Percentiles rank a stretch among this genome's conserved stretches.
phyloP scores from a whole-genome alignment of 805 yeast genomes.

The Candida hungchunana region DNA sequence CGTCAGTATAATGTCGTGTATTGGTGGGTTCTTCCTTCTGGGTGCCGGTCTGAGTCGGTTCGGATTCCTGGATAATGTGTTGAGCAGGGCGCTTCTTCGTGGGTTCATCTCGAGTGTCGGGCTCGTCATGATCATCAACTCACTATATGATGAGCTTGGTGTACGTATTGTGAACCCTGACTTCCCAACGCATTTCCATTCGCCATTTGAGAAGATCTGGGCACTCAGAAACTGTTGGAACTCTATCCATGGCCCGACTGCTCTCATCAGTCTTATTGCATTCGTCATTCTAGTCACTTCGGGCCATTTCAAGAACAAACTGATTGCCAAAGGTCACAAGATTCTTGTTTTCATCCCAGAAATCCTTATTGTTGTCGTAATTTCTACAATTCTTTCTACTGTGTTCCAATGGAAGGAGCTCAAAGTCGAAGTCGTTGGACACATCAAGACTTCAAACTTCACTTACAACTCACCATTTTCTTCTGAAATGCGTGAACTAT shows the following conservation, averaged over 20 bases:
- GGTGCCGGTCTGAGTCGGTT: constrained; percentile 76
- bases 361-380: constrained; percentile 64
- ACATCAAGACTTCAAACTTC: constrained; percentile 47
- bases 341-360: constrained; percentile 74
- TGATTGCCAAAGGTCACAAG: constrained; percentile 27
- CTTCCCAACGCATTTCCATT: constrained; percentile 52
- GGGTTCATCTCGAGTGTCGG: constrained; percentile 90
- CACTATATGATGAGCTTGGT: constrained; percentile 70
- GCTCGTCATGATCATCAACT: constrained; percentile 72
- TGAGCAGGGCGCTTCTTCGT: constrained; percentile 69
- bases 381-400: constrained; percentile 53
- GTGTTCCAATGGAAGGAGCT: constrained; percentile 44
- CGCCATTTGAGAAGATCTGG: constrained; percentile 64
- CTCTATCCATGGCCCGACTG: constrained; percentile 54
- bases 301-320: constrained; percentile 39
- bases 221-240: constrained; percentile 50
- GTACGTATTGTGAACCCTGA: constrained; percentile 43
- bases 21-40: constrained; percentile 69
- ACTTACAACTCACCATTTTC: constrained; percentile 58
- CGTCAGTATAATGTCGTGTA: constrained; percentile 64
- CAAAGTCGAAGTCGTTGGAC: constrained; percentile 71
- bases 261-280: constrained; percentile 52
- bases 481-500: constrained; percentile 38
- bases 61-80: constrained; percentile 79
- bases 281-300: constrained; percentile 42